Evolutionary conservation across 2,329 filamentous ascomycete species (phyloP), one percentile per base, ranked within the genome.

Genomic region (Thelonectria blattea): DNA sequence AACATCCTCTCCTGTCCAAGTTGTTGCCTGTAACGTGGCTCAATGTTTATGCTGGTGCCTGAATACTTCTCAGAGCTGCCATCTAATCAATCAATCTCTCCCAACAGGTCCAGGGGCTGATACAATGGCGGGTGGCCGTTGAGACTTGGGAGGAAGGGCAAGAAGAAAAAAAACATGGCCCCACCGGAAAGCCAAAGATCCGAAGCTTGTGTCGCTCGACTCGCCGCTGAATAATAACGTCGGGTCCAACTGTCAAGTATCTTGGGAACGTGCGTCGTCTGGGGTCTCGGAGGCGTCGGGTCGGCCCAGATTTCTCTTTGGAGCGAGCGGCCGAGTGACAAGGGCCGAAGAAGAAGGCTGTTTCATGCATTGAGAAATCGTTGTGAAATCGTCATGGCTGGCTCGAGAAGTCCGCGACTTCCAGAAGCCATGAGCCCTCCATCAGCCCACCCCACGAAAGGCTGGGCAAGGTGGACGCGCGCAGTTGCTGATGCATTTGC

Each of bases 181-280:
- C 58, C 52, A 56, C 56, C 52, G 58, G 58, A 56, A 54, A 60
- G 41, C 11, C 24, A 48, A 56, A 56, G 47, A 42, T 34, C 58
- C 58, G 57, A 48, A 41, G 34, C 24, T 8, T 12, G 46, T 22
- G 53, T 37, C 34, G 15, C 34, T 37, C 34, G 5, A 7, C 8
- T 37, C 34, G 34, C 34, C 34, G 34, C 34, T 37, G 34, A 37
- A 43, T 52, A 41, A 48, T 51, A 30, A 37, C 41, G 10, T 24
- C 22, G 22, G 22, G 22, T 11, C 20, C 22, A 60, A 42, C 30
- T 49, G 42, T 52, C 52, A 37, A 32, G 18, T 18, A 32, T 37
- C 45, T 30, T 55, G 52, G 57, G 53, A 56, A 50, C 57, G 42
- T 49, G 58, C 47, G 17, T 41, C 20, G 43, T 34, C 39, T 39